These are phyloP conservation scores for Orbilia blumenaviensis DNA, from an alignment of 2,329 filamentous ascomycete genomes.

Conservation along the genomic window DNA sequence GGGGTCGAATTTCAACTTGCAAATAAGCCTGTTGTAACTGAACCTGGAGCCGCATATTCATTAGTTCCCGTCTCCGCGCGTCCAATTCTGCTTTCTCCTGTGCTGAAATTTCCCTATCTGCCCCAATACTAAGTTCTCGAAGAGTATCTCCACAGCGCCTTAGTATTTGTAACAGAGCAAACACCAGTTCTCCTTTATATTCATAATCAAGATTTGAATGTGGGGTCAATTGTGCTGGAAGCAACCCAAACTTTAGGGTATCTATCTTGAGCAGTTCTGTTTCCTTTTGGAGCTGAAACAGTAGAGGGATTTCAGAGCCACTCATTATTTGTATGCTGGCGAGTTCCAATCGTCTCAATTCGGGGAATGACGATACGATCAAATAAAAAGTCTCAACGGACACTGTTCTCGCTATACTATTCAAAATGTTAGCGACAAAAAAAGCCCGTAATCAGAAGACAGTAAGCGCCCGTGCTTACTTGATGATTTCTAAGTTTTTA, in stretches of 20 bases:
- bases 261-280: neutral
- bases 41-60: too few species aligned
- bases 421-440: neutral
- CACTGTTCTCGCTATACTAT: neutral
- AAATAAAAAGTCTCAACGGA: neutral
- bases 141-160: neutral
- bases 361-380: neutral
- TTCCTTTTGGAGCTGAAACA: neutral
- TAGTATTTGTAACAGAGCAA: neutral
- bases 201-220: too few species aligned
- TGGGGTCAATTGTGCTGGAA: neutral
- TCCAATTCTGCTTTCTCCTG: neutral
- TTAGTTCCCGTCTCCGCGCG: too few species aligned
- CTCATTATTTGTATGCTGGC: neutral
- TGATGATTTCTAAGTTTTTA: neutral
- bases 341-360: neutral
- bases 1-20: too few species aligned
- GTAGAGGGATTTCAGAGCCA: neutral
- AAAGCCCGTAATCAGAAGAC: too few species aligned
- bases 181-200: neutral
- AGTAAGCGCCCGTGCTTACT: neutral
- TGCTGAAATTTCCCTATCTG: neutral
- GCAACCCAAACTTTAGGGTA: neutral
- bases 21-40: too few species aligned
- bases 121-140: neutral